phyloP scores from a whole-genome alignment of 2,329 filamentous ascomycete species.

The Metarhizium humberi region DNA sequence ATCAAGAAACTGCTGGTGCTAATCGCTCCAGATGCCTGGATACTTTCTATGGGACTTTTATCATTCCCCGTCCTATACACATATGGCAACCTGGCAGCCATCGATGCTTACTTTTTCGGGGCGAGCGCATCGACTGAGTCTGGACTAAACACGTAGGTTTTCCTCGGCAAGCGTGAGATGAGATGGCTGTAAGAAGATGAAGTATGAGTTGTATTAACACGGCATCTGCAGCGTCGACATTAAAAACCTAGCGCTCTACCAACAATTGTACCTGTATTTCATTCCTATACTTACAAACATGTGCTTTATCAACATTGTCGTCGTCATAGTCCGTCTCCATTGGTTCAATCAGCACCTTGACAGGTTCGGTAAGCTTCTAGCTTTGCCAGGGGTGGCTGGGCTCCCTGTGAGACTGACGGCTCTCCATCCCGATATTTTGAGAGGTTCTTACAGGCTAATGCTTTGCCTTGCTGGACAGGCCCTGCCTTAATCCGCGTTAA shows the following conservation, averaged over 20 bases:
- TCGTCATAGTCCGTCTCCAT: conserved; percentile 35
- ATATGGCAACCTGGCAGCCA: conserved; percentile 12
- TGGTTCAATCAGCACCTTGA: conserved; percentile 40
- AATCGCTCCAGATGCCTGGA: neutral
- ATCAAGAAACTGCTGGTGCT: neutral
- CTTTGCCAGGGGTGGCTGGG: neutral
- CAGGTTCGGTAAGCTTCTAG: conserved; percentile 18
- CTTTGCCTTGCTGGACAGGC: neutral
- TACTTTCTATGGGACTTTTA: conserved; percentile 2
- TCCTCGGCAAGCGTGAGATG: neutral
- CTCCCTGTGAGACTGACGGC: neutral
- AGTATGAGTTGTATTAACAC: neutral
- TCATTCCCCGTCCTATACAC: conserved; percentile 3
- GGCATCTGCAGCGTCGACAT: conserved; percentile 32
- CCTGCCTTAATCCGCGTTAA: neutral
- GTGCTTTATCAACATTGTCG: conserved; percentile 38
- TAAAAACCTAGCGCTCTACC: conserved; percentile 37
- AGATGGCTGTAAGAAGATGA: neutral
- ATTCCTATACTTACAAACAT: conserved; percentile 38
- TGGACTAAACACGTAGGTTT: conserved; percentile 37
- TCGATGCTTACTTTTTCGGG: conserved; percentile 43
- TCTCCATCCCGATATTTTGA: neutral
- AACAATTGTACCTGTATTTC: conserved; percentile 42
- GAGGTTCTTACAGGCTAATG: neutral
- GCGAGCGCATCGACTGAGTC: conserved; percentile 40